Evolutionary conservation across 768 basidiomycete species (phyloP), one percentile per base, ranked within the genome.

Genomic region (Tricholoma flavovirens): DNA sequence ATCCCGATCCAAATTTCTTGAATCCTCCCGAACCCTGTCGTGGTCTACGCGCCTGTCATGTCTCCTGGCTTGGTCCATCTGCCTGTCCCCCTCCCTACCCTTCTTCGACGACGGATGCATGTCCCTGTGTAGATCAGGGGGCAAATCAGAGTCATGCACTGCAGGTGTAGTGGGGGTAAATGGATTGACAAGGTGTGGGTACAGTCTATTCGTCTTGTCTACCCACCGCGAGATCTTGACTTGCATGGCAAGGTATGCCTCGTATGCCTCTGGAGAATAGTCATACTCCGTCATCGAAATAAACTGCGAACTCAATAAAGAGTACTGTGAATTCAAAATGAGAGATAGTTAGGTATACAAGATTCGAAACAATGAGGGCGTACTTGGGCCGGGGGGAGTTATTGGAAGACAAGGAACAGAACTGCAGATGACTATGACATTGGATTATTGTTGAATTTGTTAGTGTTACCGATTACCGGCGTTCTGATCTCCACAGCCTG

Each of bases 211-310:
- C 5, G 60, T 61, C 26, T 46, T 51, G 43, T 56, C 29, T 12
- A 60, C 62, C 62, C 62, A 63, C 10, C 53, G 51, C 0, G 59
- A 58, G 30, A 63, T 60, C 43, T 58, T 60, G 46, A 58, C 46
- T 49, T 63, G 60, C 17, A 51, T 55, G 32, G 46, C 59, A 5
- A 65, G 33, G 56, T 52, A 58, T 0, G 51, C 60, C 38, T 63
- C 60, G 26, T 56, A 63, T 15, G 64, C 64, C 33, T 63, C 64
- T 0, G 64, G 64, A 14, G 64, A 63, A 36, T 60, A 65, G 55
- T 65, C 64, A 51, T 65, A 65, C 50, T 65, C 64, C 21, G 64
- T 65, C 64, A 65, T 65, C 5, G 19, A 19, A 29, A 26, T 10
- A n/a, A 24, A 49, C 30, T 19, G 12, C 9, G 19, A 4, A 42